Base-by-base conservation (phyloP, 257 asterid species). In the Striga asiatica region DNA sequence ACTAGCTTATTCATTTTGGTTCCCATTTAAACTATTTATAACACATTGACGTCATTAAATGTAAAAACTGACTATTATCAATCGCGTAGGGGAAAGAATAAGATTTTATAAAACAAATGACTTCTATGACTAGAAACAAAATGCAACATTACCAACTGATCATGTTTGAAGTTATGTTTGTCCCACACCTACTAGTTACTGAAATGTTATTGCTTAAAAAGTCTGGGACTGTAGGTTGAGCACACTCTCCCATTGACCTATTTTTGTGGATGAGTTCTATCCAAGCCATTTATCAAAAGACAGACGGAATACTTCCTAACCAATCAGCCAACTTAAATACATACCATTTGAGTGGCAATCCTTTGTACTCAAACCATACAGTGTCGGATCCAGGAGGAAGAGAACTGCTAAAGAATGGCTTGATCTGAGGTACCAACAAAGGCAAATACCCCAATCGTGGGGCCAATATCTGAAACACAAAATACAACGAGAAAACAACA, bases 341-440 rank as follows among this genome's bases (percentile, higher is more conserved):
- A 37, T 75, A 89, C 99, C 99, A 92, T 68, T 85, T 92, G 72
- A 92, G 93, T 32, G 99, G 99, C 72, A 91, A 75, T 13, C 97
- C 99, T 69, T 78, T 83, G 80, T 88, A 87, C 71, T 91, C 98
- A 64, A 91, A 87, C 98, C 98, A 91, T 48, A 91, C 87, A 31
- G 95, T 91, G 76, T 92, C 99, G 50, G 67, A 87, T 35, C 97
- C 99, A 35, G 99, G 95, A 46, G 99, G 99, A 59, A 88, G 94
- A 39, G 83, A 66, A 65, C 82, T 72, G 72, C 87, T 81, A 79
- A 92, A 88, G 76, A 78, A 85, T 49, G 99, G 97, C 75, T 81
- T 88, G 42, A 88, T 75, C 69, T 84, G 89, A 49, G 93, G 72
- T 27, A 75, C 86, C 69, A 88, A 84, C 68, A 92, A 80, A 53